phyloP scores from a whole-genome alignment of 176 grass and related monocot genomes.

The Bolboschoenus planiculmis region DNA sequence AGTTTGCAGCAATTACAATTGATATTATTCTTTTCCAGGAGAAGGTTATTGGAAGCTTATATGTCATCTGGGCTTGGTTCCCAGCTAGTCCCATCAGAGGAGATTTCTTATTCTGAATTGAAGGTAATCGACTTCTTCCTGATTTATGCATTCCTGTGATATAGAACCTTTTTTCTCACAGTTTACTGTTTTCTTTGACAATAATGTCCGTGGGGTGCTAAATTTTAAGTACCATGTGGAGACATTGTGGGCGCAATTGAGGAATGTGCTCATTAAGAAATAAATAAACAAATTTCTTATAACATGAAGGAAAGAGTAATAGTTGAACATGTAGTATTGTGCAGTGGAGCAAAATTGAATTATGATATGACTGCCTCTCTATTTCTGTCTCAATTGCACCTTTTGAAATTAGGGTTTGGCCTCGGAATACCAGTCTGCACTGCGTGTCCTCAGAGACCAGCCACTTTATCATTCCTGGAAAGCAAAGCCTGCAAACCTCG shows the following conservation, averaged over 20 bases:
- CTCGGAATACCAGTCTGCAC: slow-evolving; percentile 42
- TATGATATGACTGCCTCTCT: not conserved
- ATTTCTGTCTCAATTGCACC: not conserved
- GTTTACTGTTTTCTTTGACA: not conserved
- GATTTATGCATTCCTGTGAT: no score
- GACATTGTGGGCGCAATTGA: not conserved
- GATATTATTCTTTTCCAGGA: slow-evolving; percentile 29
- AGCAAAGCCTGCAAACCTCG: slow-evolving; percentile 35
- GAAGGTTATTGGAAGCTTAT: slow-evolving; percentile 61
- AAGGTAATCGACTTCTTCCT: slow-evolving; percentile 43
- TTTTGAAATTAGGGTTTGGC: slow-evolving; percentile 39
- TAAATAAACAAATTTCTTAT: not conserved
- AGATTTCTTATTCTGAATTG: slow-evolving; percentile 45
- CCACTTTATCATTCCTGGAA: slow-evolving; percentile 43
- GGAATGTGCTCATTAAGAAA: not conserved
- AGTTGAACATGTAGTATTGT: not conserved
- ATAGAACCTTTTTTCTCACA: not conserved
- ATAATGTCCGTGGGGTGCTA: not conserved
- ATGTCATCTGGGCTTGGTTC: slow-evolving; percentile 27
- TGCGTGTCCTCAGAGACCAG: slow-evolving; percentile 45
- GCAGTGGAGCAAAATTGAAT: not conserved
- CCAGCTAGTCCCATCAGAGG: slow-evolving; percentile 16
- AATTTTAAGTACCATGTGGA: not conserved
- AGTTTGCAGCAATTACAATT: not conserved
- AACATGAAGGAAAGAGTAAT: not conserved